Conservation (phyloP, 1,284 basidiomycete genomes). For the Sanghuangporus weigelae region DNA sequence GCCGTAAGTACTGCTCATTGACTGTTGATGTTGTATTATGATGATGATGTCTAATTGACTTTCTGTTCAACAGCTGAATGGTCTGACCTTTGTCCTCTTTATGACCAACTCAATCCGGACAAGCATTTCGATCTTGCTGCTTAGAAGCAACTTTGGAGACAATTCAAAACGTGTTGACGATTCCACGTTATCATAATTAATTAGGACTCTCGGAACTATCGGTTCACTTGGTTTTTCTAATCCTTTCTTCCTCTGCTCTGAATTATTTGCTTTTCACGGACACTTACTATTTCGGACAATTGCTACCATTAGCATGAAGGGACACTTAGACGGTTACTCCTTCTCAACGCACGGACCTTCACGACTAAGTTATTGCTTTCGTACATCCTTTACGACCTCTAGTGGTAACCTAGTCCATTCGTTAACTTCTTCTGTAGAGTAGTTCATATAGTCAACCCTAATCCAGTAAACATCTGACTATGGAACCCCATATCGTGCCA, state of each 20-base stretch:
- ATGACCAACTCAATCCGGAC: conserved; percentile 1
- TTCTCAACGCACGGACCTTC: neutral
- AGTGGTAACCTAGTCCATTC: neutral
- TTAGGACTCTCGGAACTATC: neutral
- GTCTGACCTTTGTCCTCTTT: conserved; percentile 4
- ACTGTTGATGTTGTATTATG: neutral
- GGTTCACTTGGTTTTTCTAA: neutral
- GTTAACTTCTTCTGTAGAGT: neutral
- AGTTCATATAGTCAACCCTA: neutral
- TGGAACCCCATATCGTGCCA: no score
- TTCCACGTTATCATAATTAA: neutral
- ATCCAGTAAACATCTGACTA: no score
- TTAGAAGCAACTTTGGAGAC: neutral
- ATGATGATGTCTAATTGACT: neutral
- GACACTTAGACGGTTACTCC: neutral
- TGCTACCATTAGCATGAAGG: neutral
- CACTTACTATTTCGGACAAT: neutral
- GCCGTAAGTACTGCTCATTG: conserved; percentile 19
- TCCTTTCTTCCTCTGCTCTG: neutral
- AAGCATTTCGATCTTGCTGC: neutral
- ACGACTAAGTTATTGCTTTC: neutral
- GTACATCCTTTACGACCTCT: neutral
- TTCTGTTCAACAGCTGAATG: neutral
- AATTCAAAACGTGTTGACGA: neutral
- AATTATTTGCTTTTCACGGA: neutral